Evolutionary conservation across 2,329 filamentous ascomycete species (phyloP), one percentile per base, ranked within the genome.

Genomic region (Mollisia scopiformis): DNA sequence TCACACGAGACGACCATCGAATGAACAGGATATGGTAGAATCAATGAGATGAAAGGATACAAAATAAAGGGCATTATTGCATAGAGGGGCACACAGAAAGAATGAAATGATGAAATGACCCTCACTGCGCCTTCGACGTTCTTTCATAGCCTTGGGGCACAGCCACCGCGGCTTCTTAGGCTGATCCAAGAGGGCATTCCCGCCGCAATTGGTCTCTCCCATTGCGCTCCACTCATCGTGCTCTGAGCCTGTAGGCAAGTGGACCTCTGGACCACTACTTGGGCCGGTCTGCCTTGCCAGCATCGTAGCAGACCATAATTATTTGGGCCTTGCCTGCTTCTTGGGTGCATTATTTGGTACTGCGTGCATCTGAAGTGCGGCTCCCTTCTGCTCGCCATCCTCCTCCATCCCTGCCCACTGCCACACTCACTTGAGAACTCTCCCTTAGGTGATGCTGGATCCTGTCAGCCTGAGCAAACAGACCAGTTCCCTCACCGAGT

Each of bases 281-380:
- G 7, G 27, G n/a, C n/a, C 21, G 49, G 49, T 51, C 49, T 51
- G 49, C 49, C 49, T 51, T 35, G 49, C 49, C 49, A 51, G 28
- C 49, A 51, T 10, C 21, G 27, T 10, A 25, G 25, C 43, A 47
- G 43, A 47, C 13, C n/a, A 13, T 2, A 23, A 19, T 6, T 23
- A n/a, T 21, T 21, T 43, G 39, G 39, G 39, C n/a, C 39, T 35
- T 8, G 31, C 7, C 14, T 3, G 16, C 16, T 3, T 41, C 11
- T 27, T 25, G 23, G 47, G 14, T 51, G 47, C 27, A 31, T 51
- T 51, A 21, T 6, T 2, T 39, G 30, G 37, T 39, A 19, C 23
- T 43, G 16, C n/a, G 1, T 51, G 49, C 27, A 23, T n/a, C 27
- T 4, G 16, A n/a, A 16, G 49, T 51, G 49, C 49, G 49, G 49